phyloP scores from a whole-genome alignment of 305 asterid genomes.

The Fraxinus velutina region DNA sequence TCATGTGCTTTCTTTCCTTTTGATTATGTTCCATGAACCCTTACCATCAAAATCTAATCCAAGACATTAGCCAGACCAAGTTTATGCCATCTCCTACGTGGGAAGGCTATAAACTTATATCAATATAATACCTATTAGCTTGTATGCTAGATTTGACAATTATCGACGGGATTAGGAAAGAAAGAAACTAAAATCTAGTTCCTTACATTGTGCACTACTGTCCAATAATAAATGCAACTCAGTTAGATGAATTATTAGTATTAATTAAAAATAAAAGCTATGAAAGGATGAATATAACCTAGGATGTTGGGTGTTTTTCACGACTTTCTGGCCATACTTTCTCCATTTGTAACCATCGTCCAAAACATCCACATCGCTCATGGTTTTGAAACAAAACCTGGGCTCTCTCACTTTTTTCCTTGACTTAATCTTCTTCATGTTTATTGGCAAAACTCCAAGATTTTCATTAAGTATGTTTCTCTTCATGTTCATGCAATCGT shows the following conservation, averaged over 20 bases:
- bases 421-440: slow-evolving; percentile 69
- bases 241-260: not conserved
- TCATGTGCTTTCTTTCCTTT: not conserved
- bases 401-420: slow-evolving; percentile 91
- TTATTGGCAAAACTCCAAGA: slow-evolving; percentile 54
- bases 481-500: slow-evolving; percentile 51
- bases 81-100: not conserved
- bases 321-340: slow-evolving; percentile 93
- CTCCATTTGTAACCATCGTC: slow-evolving; percentile 98
- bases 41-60: not conserved
- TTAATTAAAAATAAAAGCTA: not conserved
- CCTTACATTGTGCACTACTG: not conserved
- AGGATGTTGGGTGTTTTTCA: slow-evolving; percentile 92
- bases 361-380: slow-evolving; percentile 84
- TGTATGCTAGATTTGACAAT: not conserved
- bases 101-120: not conserved
- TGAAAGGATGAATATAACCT: slow-evolving; percentile 39
- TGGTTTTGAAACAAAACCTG: slow-evolving; percentile 88
- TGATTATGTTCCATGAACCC: not conserved
- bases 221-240: not conserved
- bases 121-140: not conserved
- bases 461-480: slow-evolving; percentile 32
- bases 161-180: not conserved
- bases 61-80: not conserved
- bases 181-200: not conserved